Base-by-base conservation (phyloP, 345 rosid genomes). In the Populus euphratica region DNA sequence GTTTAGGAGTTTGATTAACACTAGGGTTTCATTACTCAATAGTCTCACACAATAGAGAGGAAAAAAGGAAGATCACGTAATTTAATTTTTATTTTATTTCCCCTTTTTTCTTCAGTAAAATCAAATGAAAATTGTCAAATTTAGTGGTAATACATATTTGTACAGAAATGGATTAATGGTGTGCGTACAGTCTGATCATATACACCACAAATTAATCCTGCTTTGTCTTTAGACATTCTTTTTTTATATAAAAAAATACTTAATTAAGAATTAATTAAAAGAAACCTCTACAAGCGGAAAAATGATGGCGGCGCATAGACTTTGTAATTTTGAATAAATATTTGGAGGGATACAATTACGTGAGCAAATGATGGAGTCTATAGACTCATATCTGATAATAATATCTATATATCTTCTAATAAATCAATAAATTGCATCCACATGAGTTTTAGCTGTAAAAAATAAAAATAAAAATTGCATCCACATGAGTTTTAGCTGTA, bases 1-100 rank as follows among this genome's bases (percentile, higher is more conserved):
- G 36, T 86, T 87, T 31, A 84, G 94, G 82, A 86, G 92, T 50
- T 79, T 90, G 84, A 83, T 90, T 69, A 83, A 69, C 75, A 80
- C 87, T 21, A 86, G 90, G 82, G 94, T 87, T 84, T 86, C 90
- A 13, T 75, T 90, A 44, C 92, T 90, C 61, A 89, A 90, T 47
- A 72, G 69, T 78, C 87, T 88, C 73, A 84, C 90, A n/a, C 79
- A 29, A 17, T 85, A 79, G 78, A 71, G 1, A 8, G 47, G 50
- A 35, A 4, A 9, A 59, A 56, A 12, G 31, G 18, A 16, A 72
- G 11, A 44, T 69, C 23, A 31, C 21, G 43, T 23, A 39, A 75
- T 59, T 65, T 43, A 10, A 3, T 47, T 43, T 62, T 17, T 35
- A 0, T n/a, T 70, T 52, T 50, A 12, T 64, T 56, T 41, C 0